Percentiles rank a stretch among this genome's conserved stretches.
Evolutionary conservation across 495 filamentous ascomycete species (phyloP).

Genomic region (Aspergillus affinis): DNA sequence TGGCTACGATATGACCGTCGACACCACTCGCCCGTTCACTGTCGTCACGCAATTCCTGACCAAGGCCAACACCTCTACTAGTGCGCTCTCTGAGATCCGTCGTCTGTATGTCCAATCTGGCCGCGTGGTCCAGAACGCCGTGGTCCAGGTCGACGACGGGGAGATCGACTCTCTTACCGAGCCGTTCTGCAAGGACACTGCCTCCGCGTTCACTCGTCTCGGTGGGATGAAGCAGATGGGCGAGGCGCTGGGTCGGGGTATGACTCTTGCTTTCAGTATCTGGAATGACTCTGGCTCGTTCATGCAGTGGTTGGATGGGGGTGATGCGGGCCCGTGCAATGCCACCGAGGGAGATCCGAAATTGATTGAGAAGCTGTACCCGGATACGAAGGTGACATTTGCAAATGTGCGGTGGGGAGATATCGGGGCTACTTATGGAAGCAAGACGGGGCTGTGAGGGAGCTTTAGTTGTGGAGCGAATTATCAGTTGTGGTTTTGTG

Average conservation of each 20-base stretch:
- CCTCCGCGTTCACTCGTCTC: slow-evolving; percentile 19
- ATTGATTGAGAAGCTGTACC: slow-evolving; percentile 28
- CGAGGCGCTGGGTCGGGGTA: slow-evolving; percentile 50
- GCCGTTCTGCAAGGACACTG: slow-evolving; percentile 19
- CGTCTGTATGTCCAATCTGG: slow-evolving; percentile 63
- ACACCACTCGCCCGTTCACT: slow-evolving; percentile 60
- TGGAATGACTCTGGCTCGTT: slow-evolving; percentile 59
- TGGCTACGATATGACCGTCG: slow-evolving; percentile 48
- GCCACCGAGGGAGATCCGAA: slow-evolving; percentile 33
- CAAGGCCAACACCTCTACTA: slow-evolving; percentile 40
- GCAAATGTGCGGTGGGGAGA: slow-evolving; percentile 39
- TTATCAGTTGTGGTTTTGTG: not conserved
- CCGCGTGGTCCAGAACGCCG: slow-evolving; percentile 46
- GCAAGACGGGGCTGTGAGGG: not conserved
- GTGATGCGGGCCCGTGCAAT: slow-evolving; percentile 58
- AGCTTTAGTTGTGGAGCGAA: too few species aligned
- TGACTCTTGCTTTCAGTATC: slow-evolving; percentile 65
- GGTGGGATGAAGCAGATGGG: slow-evolving; percentile 33
- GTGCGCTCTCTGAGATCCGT: slow-evolving; percentile 54
- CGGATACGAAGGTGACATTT: slow-evolving; percentile 33
- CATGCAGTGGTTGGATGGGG: slow-evolving; percentile 66
- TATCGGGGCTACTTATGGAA: slow-evolving; percentile 31
- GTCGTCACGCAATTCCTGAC: slow-evolving; percentile 69
- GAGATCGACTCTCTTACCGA: slow-evolving; percentile 29
- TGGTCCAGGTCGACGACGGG: slow-evolving; percentile 15